A percentile compares a stretch with the other conserved stretches of the same genome.
Conservation (phyloP, 1,284 basidiomycete genomes). For the Ustilago esculenta region DNA sequence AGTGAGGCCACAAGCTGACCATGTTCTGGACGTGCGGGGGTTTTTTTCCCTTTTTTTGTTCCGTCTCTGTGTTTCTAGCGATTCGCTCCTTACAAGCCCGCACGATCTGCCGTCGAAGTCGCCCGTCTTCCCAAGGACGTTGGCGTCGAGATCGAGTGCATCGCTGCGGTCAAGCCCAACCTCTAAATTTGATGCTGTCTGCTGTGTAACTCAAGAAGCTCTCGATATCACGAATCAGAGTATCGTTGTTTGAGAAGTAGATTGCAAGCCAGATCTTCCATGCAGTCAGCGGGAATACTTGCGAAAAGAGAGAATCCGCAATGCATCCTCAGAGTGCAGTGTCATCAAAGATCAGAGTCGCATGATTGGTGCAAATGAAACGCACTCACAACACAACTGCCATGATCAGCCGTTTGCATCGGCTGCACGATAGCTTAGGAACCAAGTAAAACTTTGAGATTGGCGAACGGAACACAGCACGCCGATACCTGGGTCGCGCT, state of each 20-base stretch:
- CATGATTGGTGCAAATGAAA: not conserved
- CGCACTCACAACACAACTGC: no score
- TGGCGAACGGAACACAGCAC: slow-evolving; percentile 11
- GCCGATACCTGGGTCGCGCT: slow-evolving; percentile 27
- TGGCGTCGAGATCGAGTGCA: slow-evolving; percentile 90
- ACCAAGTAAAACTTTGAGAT: not conserved
- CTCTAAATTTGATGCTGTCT: no score
- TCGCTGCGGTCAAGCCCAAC: slow-evolving; percentile 71
- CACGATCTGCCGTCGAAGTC: slow-evolving; percentile 79
- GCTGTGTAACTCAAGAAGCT: no score
- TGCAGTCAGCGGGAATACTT: not conserved
- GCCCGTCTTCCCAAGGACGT: slow-evolving; percentile 80
- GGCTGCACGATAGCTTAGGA: no score
- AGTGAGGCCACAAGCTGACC: no score
- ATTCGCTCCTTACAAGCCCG: slow-evolving; percentile 77
- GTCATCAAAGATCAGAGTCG: slow-evolving; percentile 1
- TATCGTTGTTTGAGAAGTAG: no score
- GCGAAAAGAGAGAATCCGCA: not conserved
- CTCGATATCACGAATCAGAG: no score
- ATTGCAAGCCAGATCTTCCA: not conserved
- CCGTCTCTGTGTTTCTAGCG: slow-evolving; percentile 5
- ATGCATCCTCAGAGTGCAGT: not conserved
- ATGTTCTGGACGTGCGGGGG: no score
- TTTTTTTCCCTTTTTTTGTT: not conserved
- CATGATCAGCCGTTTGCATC: no score